A percentile compares a stretch with the other conserved stretches of the same genome.
phyloP scores from a whole-genome alignment of 1,284 basidiomycete species.

The Spongispora temasekensis region DNA sequence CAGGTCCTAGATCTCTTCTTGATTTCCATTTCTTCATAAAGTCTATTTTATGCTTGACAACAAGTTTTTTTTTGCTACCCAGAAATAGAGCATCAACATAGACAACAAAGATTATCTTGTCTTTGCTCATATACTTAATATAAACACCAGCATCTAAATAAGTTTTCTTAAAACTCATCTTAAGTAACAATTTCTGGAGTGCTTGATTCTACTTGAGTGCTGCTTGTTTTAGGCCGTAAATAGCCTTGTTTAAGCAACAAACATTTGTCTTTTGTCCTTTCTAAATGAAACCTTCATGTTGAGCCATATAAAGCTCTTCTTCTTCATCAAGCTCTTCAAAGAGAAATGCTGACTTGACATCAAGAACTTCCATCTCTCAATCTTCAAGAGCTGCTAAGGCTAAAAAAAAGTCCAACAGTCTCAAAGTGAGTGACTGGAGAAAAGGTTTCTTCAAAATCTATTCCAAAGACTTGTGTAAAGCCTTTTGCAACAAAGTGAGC shows the following conservation, averaged over 20 bases:
- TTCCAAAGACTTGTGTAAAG: background rate
- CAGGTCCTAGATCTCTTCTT: too few relatives aligned
- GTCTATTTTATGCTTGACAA: too few relatives aligned
- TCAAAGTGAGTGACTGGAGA: background rate
- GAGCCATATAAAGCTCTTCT: background rate
- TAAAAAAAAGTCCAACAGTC: background rate
- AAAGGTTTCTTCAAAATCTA: background rate
- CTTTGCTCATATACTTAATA: background rate
- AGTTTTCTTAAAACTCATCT: background rate
- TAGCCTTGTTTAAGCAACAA: background rate
- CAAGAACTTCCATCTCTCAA: background rate
- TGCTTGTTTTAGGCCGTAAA: background rate
- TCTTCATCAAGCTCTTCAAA: background rate
- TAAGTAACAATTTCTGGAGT: background rate
- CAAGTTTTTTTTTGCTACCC: background rate
- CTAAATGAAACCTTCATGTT: background rate
- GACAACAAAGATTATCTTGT: background rate
- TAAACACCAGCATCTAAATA: background rate
- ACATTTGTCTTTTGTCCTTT: background rate
- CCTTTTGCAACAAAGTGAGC: background rate
- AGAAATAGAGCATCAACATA: background rate
- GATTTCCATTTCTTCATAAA: too few relatives aligned
- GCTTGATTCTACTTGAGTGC: background rate
- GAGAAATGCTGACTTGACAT: background rate
- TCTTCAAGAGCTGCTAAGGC: background rate